A percentile compares a stretch with the other conserved stretches of the same genome.
These are phyloP conservation scores for Phytophthora brassicae DNA, from an alignment of 352 stramenopile genomes.

Conservation along the genomic window DNA sequence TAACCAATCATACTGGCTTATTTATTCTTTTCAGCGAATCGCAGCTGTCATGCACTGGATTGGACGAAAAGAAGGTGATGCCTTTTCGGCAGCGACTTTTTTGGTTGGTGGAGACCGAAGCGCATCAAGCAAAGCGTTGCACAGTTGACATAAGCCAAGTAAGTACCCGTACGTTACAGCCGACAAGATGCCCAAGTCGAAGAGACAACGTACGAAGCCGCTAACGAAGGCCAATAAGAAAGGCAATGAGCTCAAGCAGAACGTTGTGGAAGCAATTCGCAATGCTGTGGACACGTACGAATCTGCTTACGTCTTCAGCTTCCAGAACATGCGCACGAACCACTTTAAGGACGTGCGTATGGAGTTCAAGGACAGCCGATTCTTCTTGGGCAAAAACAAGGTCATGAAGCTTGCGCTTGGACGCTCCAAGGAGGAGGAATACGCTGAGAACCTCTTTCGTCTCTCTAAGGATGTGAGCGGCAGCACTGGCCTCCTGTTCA, in stretches of 20 bases:
- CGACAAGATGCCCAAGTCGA: constrained; percentile 83
- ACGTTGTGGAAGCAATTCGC: constrained; percentile 93
- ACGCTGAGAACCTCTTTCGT: constrained; percentile 93
- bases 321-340: constrained; percentile 98
- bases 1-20: constrained; percentile 31
- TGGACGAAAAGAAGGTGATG: constrained; percentile 44
- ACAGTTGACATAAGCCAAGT: constrained; percentile 23
- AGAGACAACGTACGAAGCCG: constrained; percentile 85
- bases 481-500: constrained; percentile 96
- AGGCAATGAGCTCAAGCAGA: constrained; percentile 95
- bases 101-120: constrained; percentile 63
- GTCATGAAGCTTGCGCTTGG: constrained; percentile 97
- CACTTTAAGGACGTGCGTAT: constrained; percentile 98
- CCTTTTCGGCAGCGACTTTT: constrained; percentile 28
- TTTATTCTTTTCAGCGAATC: constrained; percentile 29
- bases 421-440: constrained; percentile 94
- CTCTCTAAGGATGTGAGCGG: constrained; percentile 91
- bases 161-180: background rate
- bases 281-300: constrained; percentile 93
- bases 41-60: too few relatives aligned
- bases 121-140: too few relatives aligned
- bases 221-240: constrained; percentile 97
- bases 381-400: constrained; percentile 99
- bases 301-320: constrained; percentile 95
- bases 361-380: constrained; percentile 94